A percentile compares a stretch with the other conserved stretches of the same genome.
Evolutionary conservation across 495 filamentous ascomycete species (phyloP).

Genomic region (Hypoxylon intermedium): DNA sequence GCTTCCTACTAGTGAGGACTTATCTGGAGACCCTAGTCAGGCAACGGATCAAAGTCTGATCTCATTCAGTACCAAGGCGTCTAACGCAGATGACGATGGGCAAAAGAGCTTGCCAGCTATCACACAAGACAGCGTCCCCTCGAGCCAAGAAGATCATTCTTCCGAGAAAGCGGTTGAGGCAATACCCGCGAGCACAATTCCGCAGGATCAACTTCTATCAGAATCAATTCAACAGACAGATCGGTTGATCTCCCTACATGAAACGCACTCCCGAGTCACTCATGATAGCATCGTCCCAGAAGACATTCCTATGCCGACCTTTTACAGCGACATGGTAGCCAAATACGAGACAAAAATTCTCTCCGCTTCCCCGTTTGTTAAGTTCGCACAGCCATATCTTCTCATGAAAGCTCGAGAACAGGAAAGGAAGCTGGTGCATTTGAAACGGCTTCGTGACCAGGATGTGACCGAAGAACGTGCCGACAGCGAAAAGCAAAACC

Average conservation of each 20-base stretch:
- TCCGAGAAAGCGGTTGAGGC: conserved; percentile 15
- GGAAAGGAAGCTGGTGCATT: conserved; percentile 78
- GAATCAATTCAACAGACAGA: conserved; percentile 23
- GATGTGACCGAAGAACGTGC: conserved; percentile 65
- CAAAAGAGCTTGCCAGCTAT: conserved; percentile 17
- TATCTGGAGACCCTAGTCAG: conserved; percentile 41
- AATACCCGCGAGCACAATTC: background rate
- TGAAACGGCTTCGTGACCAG: conserved; percentile 82
- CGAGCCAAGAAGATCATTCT: conserved; percentile 28
- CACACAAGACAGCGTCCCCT: conserved; percentile 17
- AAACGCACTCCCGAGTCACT: conserved; percentile 48
- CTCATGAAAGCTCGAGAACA: conserved; percentile 90
- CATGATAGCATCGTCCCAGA: conserved; percentile 73
- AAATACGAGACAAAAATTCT: conserved; percentile 90
- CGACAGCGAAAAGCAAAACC: conserved; percentile 64
- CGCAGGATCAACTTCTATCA: conserved; percentile 12
- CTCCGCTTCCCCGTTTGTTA: conserved; percentile 96
- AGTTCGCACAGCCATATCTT: conserved; percentile 90
- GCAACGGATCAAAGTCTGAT: conserved; percentile 32
- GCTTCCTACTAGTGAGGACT: conserved; percentile 70
- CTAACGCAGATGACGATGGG: conserved; percentile 6
- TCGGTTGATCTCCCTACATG: conserved; percentile 53
- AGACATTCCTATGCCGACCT: conserved; percentile 87
- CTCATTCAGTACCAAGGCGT: conserved; percentile 11
- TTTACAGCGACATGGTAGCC: conserved; percentile 92